Conservation (phyloP, 1,139 yeast genomes). For the Kodamaea anthophila region DNA sequence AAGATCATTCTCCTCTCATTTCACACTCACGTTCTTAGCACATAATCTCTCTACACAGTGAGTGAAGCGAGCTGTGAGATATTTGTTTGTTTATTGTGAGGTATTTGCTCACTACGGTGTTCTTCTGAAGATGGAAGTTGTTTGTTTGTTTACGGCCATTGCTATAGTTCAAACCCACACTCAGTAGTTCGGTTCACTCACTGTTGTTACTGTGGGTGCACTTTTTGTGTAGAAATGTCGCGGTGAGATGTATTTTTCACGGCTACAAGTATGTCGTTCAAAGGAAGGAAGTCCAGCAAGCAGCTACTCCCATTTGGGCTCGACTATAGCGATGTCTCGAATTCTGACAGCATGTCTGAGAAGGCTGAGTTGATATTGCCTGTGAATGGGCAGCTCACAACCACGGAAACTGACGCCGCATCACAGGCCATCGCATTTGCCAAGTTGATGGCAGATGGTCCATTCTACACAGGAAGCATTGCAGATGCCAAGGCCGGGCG, state of each 20-base stretch:
- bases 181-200: too few species aligned
- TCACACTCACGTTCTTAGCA: too few species aligned
- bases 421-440: constrained; percentile 58
- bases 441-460: constrained; percentile 61
- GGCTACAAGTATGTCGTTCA: constrained; percentile 12
- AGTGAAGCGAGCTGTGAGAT: too few species aligned
- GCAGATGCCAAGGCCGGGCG: constrained; percentile 14
- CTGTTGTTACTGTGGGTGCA: too few species aligned
- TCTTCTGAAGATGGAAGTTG: too few species aligned
- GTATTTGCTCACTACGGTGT: too few species aligned
- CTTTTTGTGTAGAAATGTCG: too few species aligned
- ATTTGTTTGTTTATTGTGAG: too few species aligned
- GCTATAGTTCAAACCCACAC: too few species aligned
- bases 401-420: constrained; percentile 54
- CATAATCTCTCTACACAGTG: too few species aligned
- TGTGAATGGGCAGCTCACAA: constrained; percentile 56
- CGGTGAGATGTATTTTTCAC: constrained; percentile 3
- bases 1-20: too few species aligned
- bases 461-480: constrained; percentile 64
- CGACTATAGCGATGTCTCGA: constrained; percentile 53
- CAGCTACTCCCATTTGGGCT: constrained; percentile 60
- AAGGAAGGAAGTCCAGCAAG: constrained; percentile 16
- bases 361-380: constrained; percentile 50
- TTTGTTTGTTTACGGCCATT: too few species aligned
- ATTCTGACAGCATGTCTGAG: constrained; percentile 26